Evolutionary conservation across 2,329 filamentous ascomycete genomes (phyloP).

Genomic region (Beauveria rudraprayagi): DNA sequence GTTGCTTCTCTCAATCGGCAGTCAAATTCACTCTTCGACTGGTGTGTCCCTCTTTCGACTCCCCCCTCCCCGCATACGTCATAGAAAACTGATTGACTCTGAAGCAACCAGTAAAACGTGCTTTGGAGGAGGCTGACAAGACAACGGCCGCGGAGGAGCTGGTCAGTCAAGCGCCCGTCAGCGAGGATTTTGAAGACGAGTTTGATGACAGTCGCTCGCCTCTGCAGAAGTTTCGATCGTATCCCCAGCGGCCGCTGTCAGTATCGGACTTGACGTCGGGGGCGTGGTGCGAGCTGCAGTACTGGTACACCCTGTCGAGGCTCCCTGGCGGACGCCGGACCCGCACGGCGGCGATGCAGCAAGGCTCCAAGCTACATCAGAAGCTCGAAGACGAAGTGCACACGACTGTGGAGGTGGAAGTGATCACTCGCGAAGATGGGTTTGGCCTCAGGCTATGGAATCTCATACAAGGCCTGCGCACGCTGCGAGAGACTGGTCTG

Average conservation of each 20-base stretch:
- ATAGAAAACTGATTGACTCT: conserved; percentile 49
- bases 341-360: conserved; percentile 73
- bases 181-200: conserved; percentile 17
- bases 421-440: conserved; percentile 68
- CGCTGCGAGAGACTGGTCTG: conserved; percentile 59
- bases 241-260: conserved; percentile 69
- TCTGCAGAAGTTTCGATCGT: conserved; percentile 68
- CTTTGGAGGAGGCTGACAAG: conserved; percentile 22
- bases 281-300: conserved; percentile 93
- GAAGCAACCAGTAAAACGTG: conserved; percentile 56
- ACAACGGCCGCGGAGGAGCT: neutral
- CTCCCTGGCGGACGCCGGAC: conserved; percentile 64
- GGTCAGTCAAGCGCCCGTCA: neutral
- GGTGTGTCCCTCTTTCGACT: conserved; percentile 33
- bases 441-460: conserved; percentile 87
- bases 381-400: conserved; percentile 80
- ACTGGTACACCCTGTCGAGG: conserved; percentile 75
- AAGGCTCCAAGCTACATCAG: conserved; percentile 72
- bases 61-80: conserved; percentile 2
- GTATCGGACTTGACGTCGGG: conserved; percentile 85
- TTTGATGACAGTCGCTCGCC: conserved; percentile 42
- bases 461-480: conserved; percentile 74
- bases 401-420: conserved; percentile 62
- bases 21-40: conserved; percentile 36
- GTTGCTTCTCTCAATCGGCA: neutral